Conservation (phyloP, 495 filamentous ascomycete genomes). For the Baudoinia panamericana region DNA sequence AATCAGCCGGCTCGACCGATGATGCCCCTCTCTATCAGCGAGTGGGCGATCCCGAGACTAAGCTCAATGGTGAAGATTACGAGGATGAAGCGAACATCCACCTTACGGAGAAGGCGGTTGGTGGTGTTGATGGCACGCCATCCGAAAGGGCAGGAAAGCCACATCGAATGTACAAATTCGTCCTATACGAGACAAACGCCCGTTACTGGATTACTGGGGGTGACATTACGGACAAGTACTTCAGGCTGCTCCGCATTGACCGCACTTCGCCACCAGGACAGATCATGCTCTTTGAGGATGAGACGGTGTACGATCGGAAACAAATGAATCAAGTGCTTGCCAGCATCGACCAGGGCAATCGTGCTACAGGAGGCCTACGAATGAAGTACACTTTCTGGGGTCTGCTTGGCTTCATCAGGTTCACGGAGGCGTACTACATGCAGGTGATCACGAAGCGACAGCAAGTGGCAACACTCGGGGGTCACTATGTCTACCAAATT, state of each 20-base stretch:
- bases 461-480: constrained; percentile 89
- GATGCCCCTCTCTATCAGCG: background rate
- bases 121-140: background rate
- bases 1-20: constrained; percentile 1
- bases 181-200: constrained; percentile 83
- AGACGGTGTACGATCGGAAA: constrained; percentile 80
- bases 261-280: constrained; percentile 71
- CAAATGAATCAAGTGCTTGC: constrained; percentile 89
- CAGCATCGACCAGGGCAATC: constrained; percentile 93
- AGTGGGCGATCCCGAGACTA: constrained; percentile 7
- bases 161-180: constrained; percentile 74
- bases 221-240: constrained; percentile 75
- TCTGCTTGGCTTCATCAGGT: constrained; percentile 83
- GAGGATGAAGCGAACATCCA: background rate
- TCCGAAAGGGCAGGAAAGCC: background rate
- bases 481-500: constrained; percentile 89
- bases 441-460: constrained; percentile 88
- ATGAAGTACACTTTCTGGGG: constrained; percentile 88
- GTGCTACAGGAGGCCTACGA: constrained; percentile 77
- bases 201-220: constrained; percentile 89
- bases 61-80: constrained; percentile 1
- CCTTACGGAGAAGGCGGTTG: background rate
- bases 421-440: constrained; percentile 97
- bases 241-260: constrained; percentile 88
- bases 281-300: constrained; percentile 78